Conservation (phyloP, 805 yeast genomes). For the Lipomyces spencermartinsiae region DNA sequence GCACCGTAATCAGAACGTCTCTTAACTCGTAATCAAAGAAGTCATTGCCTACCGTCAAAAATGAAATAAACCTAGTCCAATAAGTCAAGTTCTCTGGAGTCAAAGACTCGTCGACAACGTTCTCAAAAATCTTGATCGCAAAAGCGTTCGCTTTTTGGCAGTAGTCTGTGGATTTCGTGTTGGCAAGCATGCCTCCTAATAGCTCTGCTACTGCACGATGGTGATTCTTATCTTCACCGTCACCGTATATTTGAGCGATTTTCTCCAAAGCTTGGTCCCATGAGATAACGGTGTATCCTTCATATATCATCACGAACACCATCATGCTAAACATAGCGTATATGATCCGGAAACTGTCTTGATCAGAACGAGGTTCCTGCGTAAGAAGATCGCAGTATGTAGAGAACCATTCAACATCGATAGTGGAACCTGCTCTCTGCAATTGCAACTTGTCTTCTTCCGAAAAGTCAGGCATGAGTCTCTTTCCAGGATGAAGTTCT, state of each 20-base stretch:
- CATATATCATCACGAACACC: slow-evolving; percentile 57
- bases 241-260: slow-evolving; percentile 57
- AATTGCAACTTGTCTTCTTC: slow-evolving; percentile 54
- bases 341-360: slow-evolving; percentile 67
- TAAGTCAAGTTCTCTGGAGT: slow-evolving; percentile 74
- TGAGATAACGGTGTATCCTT: slow-evolving; percentile 52
- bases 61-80: slow-evolving; percentile 78
- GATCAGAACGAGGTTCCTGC: slow-evolving; percentile 62
- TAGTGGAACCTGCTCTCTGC: slow-evolving; percentile 50
- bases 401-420: slow-evolving; percentile 66
- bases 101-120: slow-evolving; percentile 61
- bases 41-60: slow-evolving; percentile 52
- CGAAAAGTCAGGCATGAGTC: slow-evolving; percentile 44
- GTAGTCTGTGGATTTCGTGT: slow-evolving; percentile 36
- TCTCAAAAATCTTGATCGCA: slow-evolving; percentile 49
- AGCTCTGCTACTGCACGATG: slow-evolving; percentile 80
- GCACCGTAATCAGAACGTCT: neutral
- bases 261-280: slow-evolving; percentile 61
- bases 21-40: neutral
- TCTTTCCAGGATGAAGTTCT: slow-evolving; percentile 40
- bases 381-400: slow-evolving; percentile 58
- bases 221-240: slow-evolving; percentile 69
- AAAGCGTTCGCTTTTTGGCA: slow-evolving; percentile 29
- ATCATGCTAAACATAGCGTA: slow-evolving; percentile 65
- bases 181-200: slow-evolving; percentile 64